Evolutionary conservation across 2,329 filamentous ascomycete species (phyloP), one percentile per base, ranked within the genome.

Genomic region (Gliomastix tumulicola): DNA sequence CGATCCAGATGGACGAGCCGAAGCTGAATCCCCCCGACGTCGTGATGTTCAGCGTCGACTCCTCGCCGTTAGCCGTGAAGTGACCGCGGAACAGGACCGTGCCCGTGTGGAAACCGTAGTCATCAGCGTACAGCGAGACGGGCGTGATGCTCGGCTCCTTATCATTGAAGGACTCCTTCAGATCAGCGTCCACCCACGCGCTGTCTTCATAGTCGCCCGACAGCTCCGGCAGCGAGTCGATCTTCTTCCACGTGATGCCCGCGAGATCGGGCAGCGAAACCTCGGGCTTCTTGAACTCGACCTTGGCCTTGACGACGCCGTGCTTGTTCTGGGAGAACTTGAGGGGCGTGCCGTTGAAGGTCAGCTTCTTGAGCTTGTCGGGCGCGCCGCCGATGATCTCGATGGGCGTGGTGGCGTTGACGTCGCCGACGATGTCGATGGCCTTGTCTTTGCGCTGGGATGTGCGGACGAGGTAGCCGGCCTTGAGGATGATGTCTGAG

Each of bases 101-200:
- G 16, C 82, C 80, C 1, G 75, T 71, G 52, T 83, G 68, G 60
- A 75, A 87, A 18, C 82, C 82, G 49, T 87, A 87, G 56, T 87
- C 82, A 32, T 71, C 72, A 2, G 69, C 67, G 50, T 81, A 85
- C 1, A 87, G 68, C 3, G 71, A 74, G 0, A 69, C 74, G 0
- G 82, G 79, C 0, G 82, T 86, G 6, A 76, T 57, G 4, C 68
- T 53, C 9, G 60, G 50, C 28, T 40, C 35, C 6, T 36, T 40
- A 10, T 45, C 42, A 34, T 51, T 52, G 37, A 41, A 43, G 5
- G 49, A 50, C 17, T 17, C 34, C 7, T 55, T 51, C 10, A 68
- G 55, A 10, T 59, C 57, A 6, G 60, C 61, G n/a, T 57, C 58
- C 3, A 63, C 64, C 39, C 64, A 59, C 1, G 68, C 71, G 46